Evolutionary conservation across 2,329 filamentous ascomycete genomes (phyloP), one percentile per base, ranked within the genome.

Genomic region (Sclerotinia minor): DNA sequence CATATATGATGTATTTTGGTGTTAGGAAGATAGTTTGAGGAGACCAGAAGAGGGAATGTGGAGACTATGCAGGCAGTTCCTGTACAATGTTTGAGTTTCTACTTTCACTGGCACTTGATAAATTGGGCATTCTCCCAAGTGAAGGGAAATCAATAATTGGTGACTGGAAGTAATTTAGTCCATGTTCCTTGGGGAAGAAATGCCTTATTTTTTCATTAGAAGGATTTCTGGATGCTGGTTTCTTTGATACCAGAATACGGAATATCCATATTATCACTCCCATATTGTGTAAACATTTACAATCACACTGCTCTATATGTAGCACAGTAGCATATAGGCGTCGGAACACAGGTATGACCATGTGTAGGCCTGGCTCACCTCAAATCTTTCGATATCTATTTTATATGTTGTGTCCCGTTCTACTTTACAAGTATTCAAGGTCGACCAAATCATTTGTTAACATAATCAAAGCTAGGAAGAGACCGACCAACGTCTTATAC

Each of bases 391-490:
- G 19, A 47, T 2, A n/a, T n/a, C 17, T 47, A 8, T n/a, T n/a
- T 47, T n/a, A 47, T 47, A 47, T 47, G 6, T n/a, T 21, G 21
- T n/a, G n/a, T 19, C 9, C 19, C 26, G 21, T 32, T 32, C 26
- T 53, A 21, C 6, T 21, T 26, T 19, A 32, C 19, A 2, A 4
- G 19, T 17, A 32, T 53, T 32, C 4, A 11, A 41, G 35, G 26
- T 21, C 29, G 15, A 32, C 9, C 3, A 6, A 41, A 41, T 19
- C 35, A 35, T 26, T 7, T 38, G 3, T 26, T 65, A 49, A 65
- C 13, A 11, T 24, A 13, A 5, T 32, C 19, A 24, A 57, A 65
- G 63, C 67, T 72, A 19, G 75, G 74, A 5, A 65, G 69, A 64
- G 32, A 71, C 2, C 64, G 73, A 54, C 72, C 74, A 9, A 65